Percentiles rank a stretch among this genome's conserved stretches.
Evolutionary conservation across 2,329 filamentous ascomycete genomes (phyloP).

Genomic region (Ustulina deusta): DNA sequence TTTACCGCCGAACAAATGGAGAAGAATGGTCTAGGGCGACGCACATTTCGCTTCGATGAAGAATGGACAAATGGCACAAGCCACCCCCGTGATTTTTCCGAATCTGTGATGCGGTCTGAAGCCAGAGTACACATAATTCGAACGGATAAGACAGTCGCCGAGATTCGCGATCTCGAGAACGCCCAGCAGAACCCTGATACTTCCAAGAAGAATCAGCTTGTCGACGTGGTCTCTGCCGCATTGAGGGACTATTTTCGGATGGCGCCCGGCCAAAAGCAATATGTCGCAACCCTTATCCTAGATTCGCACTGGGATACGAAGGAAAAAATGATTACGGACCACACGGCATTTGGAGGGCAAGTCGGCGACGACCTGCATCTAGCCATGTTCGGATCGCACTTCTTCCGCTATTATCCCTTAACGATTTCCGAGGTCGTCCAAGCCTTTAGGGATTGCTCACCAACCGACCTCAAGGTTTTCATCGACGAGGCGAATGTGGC

Average conservation of each 20-base stretch:
- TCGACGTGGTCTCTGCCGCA: constrained; percentile 80
- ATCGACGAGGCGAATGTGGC: constrained; percentile 89
- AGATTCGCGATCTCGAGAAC: constrained; percentile 81
- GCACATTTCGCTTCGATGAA: constrained; percentile 92
- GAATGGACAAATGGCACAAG: constrained; percentile 90
- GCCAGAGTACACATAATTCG: constrained; percentile 90
- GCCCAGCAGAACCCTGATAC: constrained; percentile 82
- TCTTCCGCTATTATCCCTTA: constrained; percentile 89
- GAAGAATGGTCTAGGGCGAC: constrained; percentile 85
- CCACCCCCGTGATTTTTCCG: constrained; percentile 78
- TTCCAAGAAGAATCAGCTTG: constrained; percentile 78
- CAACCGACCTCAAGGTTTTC: constrained; percentile 82
- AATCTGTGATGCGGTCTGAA: constrained; percentile 84
- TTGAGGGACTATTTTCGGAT: constrained; percentile 82
- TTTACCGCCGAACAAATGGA: constrained; percentile 98
- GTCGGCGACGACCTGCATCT: constrained; percentile 80
- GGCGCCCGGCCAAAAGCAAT: constrained; percentile 81
- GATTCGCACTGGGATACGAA: constrained; percentile 88
- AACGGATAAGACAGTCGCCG: constrained; percentile 83
- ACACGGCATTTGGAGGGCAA: constrained; percentile 84
- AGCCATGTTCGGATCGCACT: constrained; percentile 92
- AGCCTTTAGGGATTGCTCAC: constrained; percentile 90
- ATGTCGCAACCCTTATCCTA: constrained; percentile 87
- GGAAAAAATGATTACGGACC: constrained; percentile 77
- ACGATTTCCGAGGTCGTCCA: constrained; percentile 90